Evolutionary conservation across 2,329 filamentous ascomycete genomes (phyloP).

Genomic region (Cladophialophora chaetospira): DNA sequence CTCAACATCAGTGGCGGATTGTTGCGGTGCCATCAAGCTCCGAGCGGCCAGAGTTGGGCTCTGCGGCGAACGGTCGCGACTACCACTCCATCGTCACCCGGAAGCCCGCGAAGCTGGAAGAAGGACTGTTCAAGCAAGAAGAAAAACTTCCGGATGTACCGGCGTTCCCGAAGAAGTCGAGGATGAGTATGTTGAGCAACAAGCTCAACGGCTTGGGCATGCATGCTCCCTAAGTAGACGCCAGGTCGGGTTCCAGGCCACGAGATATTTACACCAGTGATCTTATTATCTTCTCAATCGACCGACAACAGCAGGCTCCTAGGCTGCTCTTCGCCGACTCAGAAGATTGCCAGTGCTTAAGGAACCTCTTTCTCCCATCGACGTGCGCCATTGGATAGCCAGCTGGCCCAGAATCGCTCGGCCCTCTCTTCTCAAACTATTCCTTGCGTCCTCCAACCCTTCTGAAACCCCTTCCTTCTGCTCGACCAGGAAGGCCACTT

Average conservation of each 20-base stretch:
- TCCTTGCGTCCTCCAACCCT: slow-evolving; percentile 53
- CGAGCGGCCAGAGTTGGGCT: slow-evolving; percentile 39
- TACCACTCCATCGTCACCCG: slow-evolving; percentile 63
- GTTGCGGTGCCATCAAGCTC: slow-evolving; percentile 60
- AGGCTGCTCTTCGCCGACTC: slow-evolving; percentile 41
- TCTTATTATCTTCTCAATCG: not conserved
- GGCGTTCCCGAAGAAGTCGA: slow-evolving; percentile 18
- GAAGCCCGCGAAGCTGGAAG: slow-evolving; percentile 81
- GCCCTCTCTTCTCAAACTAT: slow-evolving; percentile 43
- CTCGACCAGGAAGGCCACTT: slow-evolving; percentile 65
- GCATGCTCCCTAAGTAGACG: slow-evolving; percentile 30
- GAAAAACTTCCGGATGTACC: slow-evolving; percentile 26
- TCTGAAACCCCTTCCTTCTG: slow-evolving; percentile 53
- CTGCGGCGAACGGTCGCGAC: slow-evolving; percentile 47
- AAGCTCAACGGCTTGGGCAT: slow-evolving; percentile 32
- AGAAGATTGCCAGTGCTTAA: slow-evolving; percentile 81
- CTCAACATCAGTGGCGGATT: slow-evolving; percentile 65
- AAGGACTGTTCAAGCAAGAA: slow-evolving; percentile 55
- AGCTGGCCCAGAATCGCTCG: slow-evolving; percentile 74
- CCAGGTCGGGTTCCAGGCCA: too few relatives aligned
- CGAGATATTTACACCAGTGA: too few relatives aligned
- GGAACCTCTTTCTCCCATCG: slow-evolving; percentile 86
- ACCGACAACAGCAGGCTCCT: slow-evolving; percentile 4
- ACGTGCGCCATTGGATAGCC: slow-evolving; percentile 82
- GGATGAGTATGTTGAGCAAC: slow-evolving; percentile 14